Evolutionary conservation across 805 yeast genomes (phyloP).

Genomic region (Ogataea haglerorum): DNA sequence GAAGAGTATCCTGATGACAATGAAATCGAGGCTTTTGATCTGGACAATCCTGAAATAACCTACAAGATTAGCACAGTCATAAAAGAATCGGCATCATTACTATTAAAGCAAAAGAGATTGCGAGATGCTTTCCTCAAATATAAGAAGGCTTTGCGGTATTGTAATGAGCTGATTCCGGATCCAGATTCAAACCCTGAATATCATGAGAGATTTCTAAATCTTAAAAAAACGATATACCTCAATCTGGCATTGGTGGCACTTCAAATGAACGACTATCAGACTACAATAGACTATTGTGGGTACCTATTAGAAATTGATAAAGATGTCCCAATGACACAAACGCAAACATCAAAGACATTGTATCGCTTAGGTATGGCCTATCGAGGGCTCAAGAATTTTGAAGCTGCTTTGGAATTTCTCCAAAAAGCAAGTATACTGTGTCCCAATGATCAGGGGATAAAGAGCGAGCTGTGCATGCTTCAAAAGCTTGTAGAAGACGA

Average conservation of each 20-base stretch:
- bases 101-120: slow-evolving; percentile 52
- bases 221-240: slow-evolving; percentile 49
- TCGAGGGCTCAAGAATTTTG: slow-evolving; percentile 41
- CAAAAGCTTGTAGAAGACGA: slow-evolving; percentile 39
- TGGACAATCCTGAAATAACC: slow-evolving; percentile 42
- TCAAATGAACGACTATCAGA: slow-evolving; percentile 46
- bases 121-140: slow-evolving; percentile 60
- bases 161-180: slow-evolving; percentile 72
- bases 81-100: slow-evolving; percentile 62
- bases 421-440: slow-evolving; percentile 38
- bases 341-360: slow-evolving; percentile 27
- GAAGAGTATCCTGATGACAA: slow-evolving; percentile 83
- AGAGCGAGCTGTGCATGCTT: slow-evolving; percentile 40
- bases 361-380: slow-evolving; percentile 32
- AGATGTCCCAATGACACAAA: slow-evolving; percentile 20
- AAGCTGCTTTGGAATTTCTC: slow-evolving; percentile 48
- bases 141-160: slow-evolving; percentile 61
- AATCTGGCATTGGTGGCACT: slow-evolving; percentile 58
- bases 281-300: slow-evolving; percentile 50
- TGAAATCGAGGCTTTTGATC: slow-evolving; percentile 54
- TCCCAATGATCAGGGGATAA: slow-evolving; percentile 50
- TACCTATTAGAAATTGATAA: slow-evolving; percentile 52
- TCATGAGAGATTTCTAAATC: slow-evolving; percentile 44
- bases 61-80: slow-evolving; percentile 50
- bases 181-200: slow-evolving; percentile 55